A percentile compares a stretch with the other conserved stretches of the same genome.
Conservation (phyloP, 2,329 filamentous ascomycete species). For the Clonostachys rosea region DNA sequence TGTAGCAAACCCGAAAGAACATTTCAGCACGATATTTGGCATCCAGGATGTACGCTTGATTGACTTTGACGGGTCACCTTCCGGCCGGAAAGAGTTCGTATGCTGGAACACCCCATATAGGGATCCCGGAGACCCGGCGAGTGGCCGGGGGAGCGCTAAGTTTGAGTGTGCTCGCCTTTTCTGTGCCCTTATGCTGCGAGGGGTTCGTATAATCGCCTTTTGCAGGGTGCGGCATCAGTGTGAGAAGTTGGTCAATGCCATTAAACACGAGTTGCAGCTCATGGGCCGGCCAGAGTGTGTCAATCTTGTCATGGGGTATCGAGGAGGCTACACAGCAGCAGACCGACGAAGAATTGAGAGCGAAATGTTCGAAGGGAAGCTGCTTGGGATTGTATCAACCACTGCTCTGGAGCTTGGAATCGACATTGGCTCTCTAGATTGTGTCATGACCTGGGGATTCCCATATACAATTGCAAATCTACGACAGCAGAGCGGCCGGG, state of each 20-base stretch:
- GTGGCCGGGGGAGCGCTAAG: constrained; percentile 78
- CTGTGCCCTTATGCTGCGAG: constrained; percentile 81
- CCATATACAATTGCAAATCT: constrained; percentile 94
- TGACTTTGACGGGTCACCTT: constrained; percentile 90
- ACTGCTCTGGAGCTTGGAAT: constrained; percentile 91
- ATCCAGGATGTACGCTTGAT: constrained; percentile 75
- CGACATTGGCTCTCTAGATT: constrained; percentile 91
- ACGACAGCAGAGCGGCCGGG: constrained; percentile 89
- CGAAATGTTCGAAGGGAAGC: constrained; percentile 95
- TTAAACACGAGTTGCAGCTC: constrained; percentile 70
- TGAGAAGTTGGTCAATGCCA: constrained; percentile 74
- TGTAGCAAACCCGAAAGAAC: constrained; percentile 84
- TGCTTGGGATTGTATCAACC: constrained; percentile 90
- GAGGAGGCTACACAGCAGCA: constrained; percentile 89
- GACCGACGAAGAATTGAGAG: constrained; percentile 84
- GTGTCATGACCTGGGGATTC: constrained; percentile 90
- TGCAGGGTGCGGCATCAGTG: constrained; percentile 85
- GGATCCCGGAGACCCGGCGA: constrained; percentile 80
- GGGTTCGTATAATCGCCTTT: constrained; percentile 89
- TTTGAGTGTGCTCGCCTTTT: constrained; percentile 87
- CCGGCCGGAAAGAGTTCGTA: constrained; percentile 84
- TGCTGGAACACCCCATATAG: constrained; percentile 98
- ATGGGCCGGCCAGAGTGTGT: constrained; percentile 73
- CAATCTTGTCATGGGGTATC: constrained; percentile 86
- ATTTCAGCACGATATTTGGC: constrained; percentile 94